These are phyloP conservation scores for Penicillium sp. DNA, from an alignment of 2,329 filamentous ascomycete genomes.

Conservation along the genomic window DNA sequence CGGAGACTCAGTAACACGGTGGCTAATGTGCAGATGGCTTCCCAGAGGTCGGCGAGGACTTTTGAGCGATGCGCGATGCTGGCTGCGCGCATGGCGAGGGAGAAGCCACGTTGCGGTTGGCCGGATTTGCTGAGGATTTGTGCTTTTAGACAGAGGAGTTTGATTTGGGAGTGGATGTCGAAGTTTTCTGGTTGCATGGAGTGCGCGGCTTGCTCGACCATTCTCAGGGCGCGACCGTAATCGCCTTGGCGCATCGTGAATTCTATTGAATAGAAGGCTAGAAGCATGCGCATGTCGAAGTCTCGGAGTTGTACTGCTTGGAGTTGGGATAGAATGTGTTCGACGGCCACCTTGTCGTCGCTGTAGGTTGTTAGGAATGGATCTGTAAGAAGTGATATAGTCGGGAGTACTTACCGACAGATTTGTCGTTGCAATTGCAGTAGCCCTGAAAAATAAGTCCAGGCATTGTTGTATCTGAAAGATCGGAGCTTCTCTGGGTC, in stretches of 20 bases:
- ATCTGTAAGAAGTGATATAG: neutral
- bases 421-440: conserved; percentile 45
- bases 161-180: conserved; percentile 68
- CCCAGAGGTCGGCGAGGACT: conserved; percentile 70
- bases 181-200: conserved; percentile 55
- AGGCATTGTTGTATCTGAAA: conserved; percentile 70
- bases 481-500: conserved; percentile 65
- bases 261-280: conserved; percentile 62
- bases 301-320: conserved; percentile 54
- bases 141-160: conserved; percentile 71
- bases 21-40: conserved; percentile 65
- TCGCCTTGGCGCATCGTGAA: conserved; percentile 56
- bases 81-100: conserved; percentile 71
- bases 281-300: conserved; percentile 59
- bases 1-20: conserved; percentile 67
- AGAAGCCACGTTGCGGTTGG: conserved; percentile 72
- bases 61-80: conserved; percentile 70
- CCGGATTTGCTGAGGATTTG: conserved; percentile 67
- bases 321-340: conserved; percentile 59
- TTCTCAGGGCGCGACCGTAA: conserved; percentile 54
- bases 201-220: conserved; percentile 54
- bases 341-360: conserved; percentile 57
- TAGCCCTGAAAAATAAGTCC: conserved; percentile 45
- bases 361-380: conserved; percentile 37
- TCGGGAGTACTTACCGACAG: conserved; percentile 36